Percentiles rank a stretch among this genome's conserved stretches.
Evolutionary conservation across 2,329 filamentous ascomycete species (phyloP).

Genomic region (Sarocladium oryzae): DNA sequence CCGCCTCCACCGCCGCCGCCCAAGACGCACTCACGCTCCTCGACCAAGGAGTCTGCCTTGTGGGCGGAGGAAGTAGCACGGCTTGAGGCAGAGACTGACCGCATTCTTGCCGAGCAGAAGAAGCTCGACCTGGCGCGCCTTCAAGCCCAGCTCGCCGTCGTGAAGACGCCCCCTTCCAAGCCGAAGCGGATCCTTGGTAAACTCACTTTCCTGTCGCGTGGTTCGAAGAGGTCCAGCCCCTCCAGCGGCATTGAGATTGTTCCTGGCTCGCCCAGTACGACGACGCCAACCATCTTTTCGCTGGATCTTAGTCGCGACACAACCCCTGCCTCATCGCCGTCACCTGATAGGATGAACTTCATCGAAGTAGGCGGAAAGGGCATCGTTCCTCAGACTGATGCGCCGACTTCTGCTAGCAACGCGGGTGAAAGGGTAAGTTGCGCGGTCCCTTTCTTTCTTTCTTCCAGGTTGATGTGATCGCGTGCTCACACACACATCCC

Average conservation of each 20-base stretch:
- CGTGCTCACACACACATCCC: conserved; percentile 4
- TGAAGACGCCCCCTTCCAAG: conserved; percentile 23
- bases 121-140: conserved; percentile 40
- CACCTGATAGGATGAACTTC: conserved; percentile 26
- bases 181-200: conserved; percentile 37
- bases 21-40: not conserved
- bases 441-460: not conserved
- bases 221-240: conserved; percentile 32
- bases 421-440: conserved; percentile 64
- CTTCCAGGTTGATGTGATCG: not conserved
- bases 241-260: conserved; percentile 18
- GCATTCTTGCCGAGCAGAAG: conserved; percentile 43
- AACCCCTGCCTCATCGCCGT: conserved; percentile 25
- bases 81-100: conserved; percentile 40
- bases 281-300: conserved; percentile 28
- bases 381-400: conserved; percentile 55
- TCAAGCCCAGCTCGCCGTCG: conserved; percentile 33
- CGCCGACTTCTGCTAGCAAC: conserved; percentile 75
- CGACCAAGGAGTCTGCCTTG: conserved; percentile 18
- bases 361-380: conserved; percentile 41
- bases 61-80: conserved; percentile 35
- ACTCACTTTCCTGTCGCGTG: conserved; percentile 36
- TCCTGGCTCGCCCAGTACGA: conserved; percentile 25
- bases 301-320: conserved; percentile 25
- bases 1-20: not conserved